Conservation (phyloP, 441 rosid genomes). For the Croton setiger region DNA sequence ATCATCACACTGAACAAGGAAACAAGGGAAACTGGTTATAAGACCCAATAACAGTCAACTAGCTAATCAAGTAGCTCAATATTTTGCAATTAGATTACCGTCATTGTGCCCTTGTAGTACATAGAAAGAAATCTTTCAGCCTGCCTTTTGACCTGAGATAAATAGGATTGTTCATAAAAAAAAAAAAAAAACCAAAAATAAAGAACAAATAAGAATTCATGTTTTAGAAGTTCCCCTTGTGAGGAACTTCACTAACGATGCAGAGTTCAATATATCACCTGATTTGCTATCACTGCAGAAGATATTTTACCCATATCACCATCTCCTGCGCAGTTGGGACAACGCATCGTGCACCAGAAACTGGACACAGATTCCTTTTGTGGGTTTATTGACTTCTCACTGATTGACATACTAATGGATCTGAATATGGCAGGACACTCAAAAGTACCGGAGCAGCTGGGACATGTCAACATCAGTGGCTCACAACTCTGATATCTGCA, state of each 20-base stretch:
- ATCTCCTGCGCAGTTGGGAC: slow-evolving; percentile 72
- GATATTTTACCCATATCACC: slow-evolving; percentile 59
- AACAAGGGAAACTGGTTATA: slow-evolving; percentile 14
- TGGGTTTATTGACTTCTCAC: slow-evolving; percentile 32
- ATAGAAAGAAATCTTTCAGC: slow-evolving; percentile 62
- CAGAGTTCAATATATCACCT: slow-evolving; percentile 39
- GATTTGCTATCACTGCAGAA: slow-evolving; percentile 77
- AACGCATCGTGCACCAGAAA: slow-evolving; percentile 72
- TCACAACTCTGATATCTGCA: slow-evolving; percentile 75
- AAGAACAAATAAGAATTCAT: not conserved
- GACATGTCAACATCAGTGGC: slow-evolving; percentile 75
- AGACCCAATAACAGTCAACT: not conserved
- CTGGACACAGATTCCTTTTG: slow-evolving; percentile 46
- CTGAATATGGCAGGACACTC: slow-evolving; percentile 66
- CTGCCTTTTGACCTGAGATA: slow-evolving; percentile 79
- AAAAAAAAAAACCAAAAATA: not conserved
- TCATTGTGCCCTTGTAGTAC: slow-evolving; percentile 89
- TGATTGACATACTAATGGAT: slow-evolving; percentile 39
- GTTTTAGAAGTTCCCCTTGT: not conserved
- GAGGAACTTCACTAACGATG: not conserved
- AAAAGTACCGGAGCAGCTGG: slow-evolving; percentile 76
- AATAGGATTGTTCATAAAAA: slow-evolving; percentile 7
- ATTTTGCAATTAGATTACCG: slow-evolving; percentile 42
- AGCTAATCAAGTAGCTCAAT: not conserved
- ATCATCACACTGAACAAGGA: slow-evolving; percentile 71